Percentiles rank a stretch among this genome's conserved stretches.
phyloP scores from a whole-genome alignment of 352 stramenopile genomes.

The Phytophthora agathidicida region DNA sequence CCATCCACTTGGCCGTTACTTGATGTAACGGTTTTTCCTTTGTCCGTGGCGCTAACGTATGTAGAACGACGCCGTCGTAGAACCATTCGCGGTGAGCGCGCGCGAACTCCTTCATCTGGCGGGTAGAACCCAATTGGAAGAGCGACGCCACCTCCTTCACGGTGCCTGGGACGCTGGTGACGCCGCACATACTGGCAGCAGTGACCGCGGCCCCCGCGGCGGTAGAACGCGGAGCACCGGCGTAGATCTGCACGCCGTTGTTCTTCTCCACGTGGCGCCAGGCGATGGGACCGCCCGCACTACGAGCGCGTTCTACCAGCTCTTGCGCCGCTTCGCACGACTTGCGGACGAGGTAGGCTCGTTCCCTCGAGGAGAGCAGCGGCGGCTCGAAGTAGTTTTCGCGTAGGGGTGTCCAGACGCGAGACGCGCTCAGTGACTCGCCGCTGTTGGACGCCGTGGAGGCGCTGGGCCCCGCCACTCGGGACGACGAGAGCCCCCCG shows the following conservation, averaged over 20 bases:
- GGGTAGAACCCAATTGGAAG: slow-evolving; percentile 69
- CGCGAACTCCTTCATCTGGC: slow-evolving; percentile 77
- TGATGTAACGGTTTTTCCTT: slow-evolving; percentile 84
- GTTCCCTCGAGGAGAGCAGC: slow-evolving; percentile 68
- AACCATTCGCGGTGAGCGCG: slow-evolving; percentile 62
- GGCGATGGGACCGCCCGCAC: slow-evolving; percentile 60
- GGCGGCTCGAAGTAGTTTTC: slow-evolving; percentile 82
- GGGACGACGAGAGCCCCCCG: slow-evolving; percentile 27
- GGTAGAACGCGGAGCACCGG: slow-evolving; percentile 49
- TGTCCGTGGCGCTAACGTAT: slow-evolving; percentile 66
- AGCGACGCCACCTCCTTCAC: slow-evolving; percentile 78
- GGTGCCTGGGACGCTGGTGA: slow-evolving; percentile 72
- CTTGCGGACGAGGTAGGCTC: slow-evolving; percentile 81
- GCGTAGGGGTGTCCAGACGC: slow-evolving; percentile 70
- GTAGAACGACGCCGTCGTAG: slow-evolving; percentile 75
- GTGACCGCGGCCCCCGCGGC: slow-evolving; percentile 23
- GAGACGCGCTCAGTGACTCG: slow-evolving; percentile 6
- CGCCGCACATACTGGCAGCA: slow-evolving; percentile 72
- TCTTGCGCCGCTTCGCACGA: slow-evolving; percentile 79
- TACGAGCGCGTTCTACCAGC: slow-evolving; percentile 76
- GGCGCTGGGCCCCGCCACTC: slow-evolving; percentile 5
- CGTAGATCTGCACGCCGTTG: slow-evolving; percentile 80
- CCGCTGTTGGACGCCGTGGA: slow-evolving; percentile 7
- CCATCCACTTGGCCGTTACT: slow-evolving; percentile 87
- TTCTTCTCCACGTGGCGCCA: slow-evolving; percentile 83